Evolutionary conservation across 1,284 basidiomycete genomes (phyloP).

Genomic region (Rhodotorula sp.): DNA sequence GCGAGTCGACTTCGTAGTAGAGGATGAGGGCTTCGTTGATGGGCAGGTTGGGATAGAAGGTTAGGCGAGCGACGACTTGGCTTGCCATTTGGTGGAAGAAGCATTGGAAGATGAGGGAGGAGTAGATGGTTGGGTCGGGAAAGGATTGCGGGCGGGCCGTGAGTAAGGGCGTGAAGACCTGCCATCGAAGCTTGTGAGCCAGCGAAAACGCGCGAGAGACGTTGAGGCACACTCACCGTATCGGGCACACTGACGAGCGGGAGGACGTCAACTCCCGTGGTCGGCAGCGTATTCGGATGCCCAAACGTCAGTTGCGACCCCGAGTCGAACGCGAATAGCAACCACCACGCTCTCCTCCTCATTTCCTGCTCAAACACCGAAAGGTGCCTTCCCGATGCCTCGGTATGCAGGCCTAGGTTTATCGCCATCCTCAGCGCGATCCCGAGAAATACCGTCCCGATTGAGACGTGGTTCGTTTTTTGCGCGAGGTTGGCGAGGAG

Average conservation of each 20-base stretch:
- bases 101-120: constrained; percentile 11
- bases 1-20: constrained; percentile 3
- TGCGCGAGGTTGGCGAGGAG: constrained; percentile 42
- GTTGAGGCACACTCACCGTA: neutral
- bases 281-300: constrained; percentile 28
- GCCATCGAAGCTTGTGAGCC: neutral
- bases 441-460: constrained; percentile 41
- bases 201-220: neutral
- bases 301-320: constrained; percentile 40
- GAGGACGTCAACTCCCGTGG: constrained; percentile 11
- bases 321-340: constrained; percentile 41
- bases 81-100: constrained; percentile 6
- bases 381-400: constrained; percentile 40
- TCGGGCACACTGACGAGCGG: constrained; percentile 3
- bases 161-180: neutral
- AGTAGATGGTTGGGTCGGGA: constrained; percentile 5
- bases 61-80: neutral
- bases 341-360: constrained; percentile 44
- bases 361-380: constrained; percentile 44
- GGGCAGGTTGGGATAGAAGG: neutral
- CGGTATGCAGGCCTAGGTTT: constrained; percentile 44
- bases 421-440: constrained; percentile 46
- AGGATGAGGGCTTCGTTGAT: neutral
- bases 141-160: neutral
- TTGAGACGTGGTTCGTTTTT: constrained; percentile 41